phyloP scores from a whole-genome alignment of 169 alveolate genomes.

The Cryptosporidium parvum region DNA sequence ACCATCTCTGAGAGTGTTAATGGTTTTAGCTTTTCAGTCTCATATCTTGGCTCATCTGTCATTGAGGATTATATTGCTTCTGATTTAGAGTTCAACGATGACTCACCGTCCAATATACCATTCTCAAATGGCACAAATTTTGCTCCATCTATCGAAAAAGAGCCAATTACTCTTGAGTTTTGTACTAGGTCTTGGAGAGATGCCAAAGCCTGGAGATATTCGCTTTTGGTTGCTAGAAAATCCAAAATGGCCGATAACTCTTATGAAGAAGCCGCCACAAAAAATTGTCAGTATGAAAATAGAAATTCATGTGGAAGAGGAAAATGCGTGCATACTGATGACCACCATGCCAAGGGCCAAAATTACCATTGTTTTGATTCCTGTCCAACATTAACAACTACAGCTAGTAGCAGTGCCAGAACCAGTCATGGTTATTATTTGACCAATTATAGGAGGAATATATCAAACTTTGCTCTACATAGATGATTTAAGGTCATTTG shows the following conservation, averaged over 20 bases:
- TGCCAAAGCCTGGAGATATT: constrained; percentile 73
- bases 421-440: constrained; percentile 61
- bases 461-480: constrained; percentile 26
- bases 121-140: neutral
- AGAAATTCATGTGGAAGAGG: neutral
- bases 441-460: constrained; percentile 41
- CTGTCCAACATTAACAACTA: constrained; percentile 67
- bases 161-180: constrained; percentile 28
- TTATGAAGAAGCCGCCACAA: neutral
- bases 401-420: constrained; percentile 73
- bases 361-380: constrained; percentile 46
- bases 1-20: constrained; percentile 30
- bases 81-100: constrained; percentile 29
- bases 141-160: neutral
- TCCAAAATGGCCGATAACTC: constrained; percentile 35
- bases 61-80: constrained; percentile 40
- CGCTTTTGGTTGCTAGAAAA: constrained; percentile 63
- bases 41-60: constrained; percentile 12
- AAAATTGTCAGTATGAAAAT: neutral
- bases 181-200: constrained; percentile 76
- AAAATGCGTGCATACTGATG: neutral
- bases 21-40: constrained; percentile 48
- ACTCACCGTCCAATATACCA: constrained; percentile 44
- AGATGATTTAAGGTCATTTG: constrained; percentile 4
- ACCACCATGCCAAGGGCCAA: neutral